Evolutionary conservation across 768 basidiomycete species (phyloP).

Genomic region (Mycena venus): DNA sequence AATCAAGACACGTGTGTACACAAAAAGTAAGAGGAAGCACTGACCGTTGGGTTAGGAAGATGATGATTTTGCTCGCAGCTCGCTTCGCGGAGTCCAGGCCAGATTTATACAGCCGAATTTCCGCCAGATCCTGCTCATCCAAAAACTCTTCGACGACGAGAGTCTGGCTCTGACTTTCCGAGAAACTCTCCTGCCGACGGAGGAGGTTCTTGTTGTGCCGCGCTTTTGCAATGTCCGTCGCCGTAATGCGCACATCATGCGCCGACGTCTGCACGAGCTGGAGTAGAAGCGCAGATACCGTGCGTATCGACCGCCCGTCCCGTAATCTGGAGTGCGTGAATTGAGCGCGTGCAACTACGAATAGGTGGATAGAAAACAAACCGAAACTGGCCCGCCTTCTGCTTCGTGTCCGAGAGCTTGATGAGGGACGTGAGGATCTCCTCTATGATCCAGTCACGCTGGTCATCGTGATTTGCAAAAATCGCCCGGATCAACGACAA

Average conservation of each 20-base stretch:
- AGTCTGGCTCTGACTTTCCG: constrained; percentile 55
- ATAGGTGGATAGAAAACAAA: constrained; percentile 48
- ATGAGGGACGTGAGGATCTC: constrained; percentile 93
- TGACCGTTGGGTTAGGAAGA: constrained; percentile 80
- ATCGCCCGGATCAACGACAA: constrained; percentile 88
- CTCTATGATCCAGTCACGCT: constrained; percentile 97
- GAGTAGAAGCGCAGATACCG: constrained; percentile 91
- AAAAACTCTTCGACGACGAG: constrained; percentile 62
- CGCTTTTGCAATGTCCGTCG: constrained; percentile 69
- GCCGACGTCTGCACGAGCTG: constrained; percentile 98
- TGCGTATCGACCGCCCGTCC: constrained; percentile 92
- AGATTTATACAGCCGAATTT: constrained; percentile 76
- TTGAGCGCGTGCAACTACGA: neutral
- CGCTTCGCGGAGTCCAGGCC: constrained; percentile 87
- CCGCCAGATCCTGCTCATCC: constrained; percentile 81
- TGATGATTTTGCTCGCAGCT: constrained; percentile 86
- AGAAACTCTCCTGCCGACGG: constrained; percentile 72
- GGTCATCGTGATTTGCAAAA: constrained; percentile 91
- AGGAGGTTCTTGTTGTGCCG: constrained; percentile 74
- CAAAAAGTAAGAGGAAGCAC: neutral
- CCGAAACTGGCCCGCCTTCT: constrained; percentile 92
- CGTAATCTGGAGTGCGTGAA: constrained; percentile 71
- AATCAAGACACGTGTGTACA: too few relatives aligned
- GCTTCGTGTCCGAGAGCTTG: constrained; percentile 90
- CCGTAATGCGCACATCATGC: constrained; percentile 85